Evolutionary conservation across 257 asterid species (phyloP).

Genomic region (Marsdenia floribunda): DNA sequence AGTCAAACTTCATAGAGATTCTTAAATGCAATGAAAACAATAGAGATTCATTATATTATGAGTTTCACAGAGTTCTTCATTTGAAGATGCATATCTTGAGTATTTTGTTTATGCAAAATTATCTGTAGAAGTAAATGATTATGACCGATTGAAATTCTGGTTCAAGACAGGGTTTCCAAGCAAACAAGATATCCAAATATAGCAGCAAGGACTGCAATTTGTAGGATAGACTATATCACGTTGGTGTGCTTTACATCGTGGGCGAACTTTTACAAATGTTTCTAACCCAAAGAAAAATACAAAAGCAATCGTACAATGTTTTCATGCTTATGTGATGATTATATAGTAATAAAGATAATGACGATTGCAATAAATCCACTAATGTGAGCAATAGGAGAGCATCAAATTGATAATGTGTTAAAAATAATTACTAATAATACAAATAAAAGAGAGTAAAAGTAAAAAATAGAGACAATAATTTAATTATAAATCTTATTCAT

Average conservation of each 20-base stretch:
- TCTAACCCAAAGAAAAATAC: constrained; percentile 49
- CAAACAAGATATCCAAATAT: constrained; percentile 90
- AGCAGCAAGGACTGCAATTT: constrained; percentile 86
- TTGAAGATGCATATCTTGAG: too few species aligned
- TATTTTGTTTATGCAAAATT: too few species aligned
- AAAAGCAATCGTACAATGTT: not conserved
- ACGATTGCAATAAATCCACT: not conserved
- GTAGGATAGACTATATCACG: constrained; percentile 85
- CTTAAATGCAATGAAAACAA: too few species aligned
- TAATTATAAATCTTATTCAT: too few species aligned
- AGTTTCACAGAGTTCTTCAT: too few species aligned
- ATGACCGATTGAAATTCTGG: constrained; percentile 90
- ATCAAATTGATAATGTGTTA: too few species aligned
- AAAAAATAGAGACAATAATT: too few species aligned
- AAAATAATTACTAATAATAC: too few species aligned
- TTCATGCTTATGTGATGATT: too few species aligned
- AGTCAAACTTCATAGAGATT: too few species aligned
- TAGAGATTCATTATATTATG: too few species aligned
- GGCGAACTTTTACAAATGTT: constrained; percentile 79
- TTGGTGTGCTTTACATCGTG: constrained; percentile 98
- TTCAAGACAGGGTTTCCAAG: constrained; percentile 96
- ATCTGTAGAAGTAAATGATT: constrained; percentile 65
- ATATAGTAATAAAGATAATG: not conserved
- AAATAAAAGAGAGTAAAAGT: too few species aligned
- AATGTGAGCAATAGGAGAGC: not conserved